Percentiles rank a stretch among this genome's conserved stretches.
Evolutionary conservation across 75 land plant species (phyloP).

Genomic region (Selaginella tamariscina): DNA sequence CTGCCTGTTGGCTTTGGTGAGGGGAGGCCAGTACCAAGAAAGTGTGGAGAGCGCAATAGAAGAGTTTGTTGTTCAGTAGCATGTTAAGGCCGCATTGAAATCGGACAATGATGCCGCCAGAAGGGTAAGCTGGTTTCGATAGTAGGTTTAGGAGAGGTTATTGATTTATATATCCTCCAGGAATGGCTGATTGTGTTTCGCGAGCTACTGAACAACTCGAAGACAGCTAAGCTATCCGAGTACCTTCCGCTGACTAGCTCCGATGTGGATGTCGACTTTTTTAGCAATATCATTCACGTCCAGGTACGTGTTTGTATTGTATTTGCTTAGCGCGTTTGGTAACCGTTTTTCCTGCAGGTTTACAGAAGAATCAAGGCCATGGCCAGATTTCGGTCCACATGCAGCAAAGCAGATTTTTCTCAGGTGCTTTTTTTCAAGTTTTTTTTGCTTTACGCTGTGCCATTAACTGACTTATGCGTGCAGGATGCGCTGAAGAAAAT

Average conservation of each 20-base stretch:
- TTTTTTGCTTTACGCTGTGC: not conserved
- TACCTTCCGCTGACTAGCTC: conserved; percentile 35
- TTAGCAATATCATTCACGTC: conserved; percentile 67
- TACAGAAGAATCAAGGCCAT: conserved; percentile 74
- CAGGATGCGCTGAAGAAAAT: conserved; percentile 48
- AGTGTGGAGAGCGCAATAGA: not conserved
- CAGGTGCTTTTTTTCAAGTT: conserved; percentile 31
- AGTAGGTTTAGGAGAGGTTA: not conserved
- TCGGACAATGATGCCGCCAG: not conserved
- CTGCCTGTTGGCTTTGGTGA: conserved; percentile 43
- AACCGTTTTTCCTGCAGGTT: conserved; percentile 31
- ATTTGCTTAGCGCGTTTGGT: not conserved
- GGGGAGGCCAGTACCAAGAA: not conserved
- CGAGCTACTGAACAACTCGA: conserved; percentile 55
- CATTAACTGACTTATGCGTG: not conserved
- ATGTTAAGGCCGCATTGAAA: not conserved
- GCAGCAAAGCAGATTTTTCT: conserved; percentile 32
- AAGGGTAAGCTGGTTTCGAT: not conserved
- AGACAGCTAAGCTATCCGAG: conserved; percentile 27
- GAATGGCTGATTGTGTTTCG: conserved; percentile 72
- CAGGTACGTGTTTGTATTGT: conserved; percentile 48
- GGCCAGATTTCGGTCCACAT: conserved; percentile 45
- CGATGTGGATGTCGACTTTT: conserved; percentile 84
- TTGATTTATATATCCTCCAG: conserved; percentile 23
- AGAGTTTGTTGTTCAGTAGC: not conserved